Percentiles rank a stretch among this genome's conserved stretches.
These are phyloP conservation scores for Naganishia sp. DNA, from an alignment of 1,284 basidiomycete species.

Conservation along the genomic window DNA sequence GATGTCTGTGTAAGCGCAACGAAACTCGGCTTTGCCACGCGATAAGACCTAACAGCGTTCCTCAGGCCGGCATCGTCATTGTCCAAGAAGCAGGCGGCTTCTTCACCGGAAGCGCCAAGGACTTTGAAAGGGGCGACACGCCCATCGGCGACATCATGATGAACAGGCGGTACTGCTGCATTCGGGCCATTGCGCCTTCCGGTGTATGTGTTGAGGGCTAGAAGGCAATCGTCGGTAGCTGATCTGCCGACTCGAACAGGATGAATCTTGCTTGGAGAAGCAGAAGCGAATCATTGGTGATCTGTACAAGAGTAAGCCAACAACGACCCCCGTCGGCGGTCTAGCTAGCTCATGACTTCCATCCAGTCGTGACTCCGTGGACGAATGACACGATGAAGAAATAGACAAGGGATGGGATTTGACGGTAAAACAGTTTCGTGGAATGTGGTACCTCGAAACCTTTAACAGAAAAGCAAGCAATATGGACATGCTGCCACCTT, in stretches of 20 bases:
- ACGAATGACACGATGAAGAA: conserved; percentile 25
- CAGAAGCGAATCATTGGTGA: conserved; percentile 79
- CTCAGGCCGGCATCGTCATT: conserved; percentile 80
- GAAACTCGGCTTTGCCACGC: background rate
- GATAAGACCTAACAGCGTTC: background rate
- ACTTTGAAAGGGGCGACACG: conserved; percentile 53
- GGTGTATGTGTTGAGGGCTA: conserved; percentile 1
- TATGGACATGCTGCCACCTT: too few relatives aligned
- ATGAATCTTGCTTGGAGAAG: conserved; percentile 68
- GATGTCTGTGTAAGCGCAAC: conserved; percentile 68
- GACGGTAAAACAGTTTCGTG: background rate
- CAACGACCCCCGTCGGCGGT: background rate
- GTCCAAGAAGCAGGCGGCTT: conserved; percentile 82
- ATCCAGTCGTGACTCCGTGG: conserved; percentile 19
- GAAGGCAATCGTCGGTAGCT: background rate
- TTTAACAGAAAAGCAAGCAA: too few relatives aligned
- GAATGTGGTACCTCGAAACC: too few relatives aligned
- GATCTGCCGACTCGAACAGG: conserved; percentile 19
- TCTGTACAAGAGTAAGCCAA: conserved; percentile 71
- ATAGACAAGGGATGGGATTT: background rate
- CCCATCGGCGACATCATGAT: conserved; percentile 66
- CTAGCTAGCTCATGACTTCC: background rate
- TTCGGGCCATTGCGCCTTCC: conserved; percentile 30
- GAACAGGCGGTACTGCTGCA: conserved; percentile 65
- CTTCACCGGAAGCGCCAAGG: conserved; percentile 66